phyloP scores from a whole-genome alignment of 2,329 filamentous ascomycete species.

The Setomelanomma holmii region DNA sequence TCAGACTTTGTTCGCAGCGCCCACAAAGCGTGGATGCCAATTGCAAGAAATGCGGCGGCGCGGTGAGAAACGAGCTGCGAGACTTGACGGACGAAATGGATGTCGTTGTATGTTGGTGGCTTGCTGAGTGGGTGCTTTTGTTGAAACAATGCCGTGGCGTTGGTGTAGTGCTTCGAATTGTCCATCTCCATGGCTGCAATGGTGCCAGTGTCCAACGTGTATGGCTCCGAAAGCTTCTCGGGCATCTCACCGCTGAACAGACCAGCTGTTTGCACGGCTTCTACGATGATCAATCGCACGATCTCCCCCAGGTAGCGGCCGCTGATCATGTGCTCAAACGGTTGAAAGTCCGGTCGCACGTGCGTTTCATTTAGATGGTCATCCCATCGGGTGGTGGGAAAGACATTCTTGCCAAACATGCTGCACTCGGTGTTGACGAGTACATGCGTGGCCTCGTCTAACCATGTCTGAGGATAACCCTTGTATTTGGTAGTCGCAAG shows the following conservation, averaged over 20 bases:
- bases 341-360: conserved; percentile 67
- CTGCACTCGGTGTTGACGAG: conserved; percentile 71
- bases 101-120: conserved; percentile 56
- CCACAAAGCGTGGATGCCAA: conserved; percentile 69
- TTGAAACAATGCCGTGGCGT: conserved; percentile 57
- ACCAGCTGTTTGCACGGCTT: conserved; percentile 63
- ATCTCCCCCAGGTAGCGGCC: conserved; percentile 71
- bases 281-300: conserved; percentile 65
- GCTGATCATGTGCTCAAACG: conserved; percentile 69
- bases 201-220: conserved; percentile 66
- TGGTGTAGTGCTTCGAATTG: conserved; percentile 46
- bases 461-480: conserved; percentile 61
- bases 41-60: conserved; percentile 68
- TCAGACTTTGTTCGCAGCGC: conserved; percentile 60
- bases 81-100: conserved; percentile 62
- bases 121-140: conserved; percentile 58
- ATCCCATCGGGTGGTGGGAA: conserved; percentile 68
- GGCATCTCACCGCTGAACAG: conserved; percentile 66
- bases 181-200: conserved; percentile 65
- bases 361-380: conserved; percentile 65
- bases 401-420: conserved; percentile 68
- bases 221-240: conserved; percentile 61
- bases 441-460: conserved; percentile 64
- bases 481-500: conserved; percentile 65
- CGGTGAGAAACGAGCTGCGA: conserved; percentile 63